A percentile compares a stretch with the other conserved stretches of the same genome.
phyloP scores from a whole-genome alignment of 1,284 basidiomycete species.

The Polyporus tsugae region DNA sequence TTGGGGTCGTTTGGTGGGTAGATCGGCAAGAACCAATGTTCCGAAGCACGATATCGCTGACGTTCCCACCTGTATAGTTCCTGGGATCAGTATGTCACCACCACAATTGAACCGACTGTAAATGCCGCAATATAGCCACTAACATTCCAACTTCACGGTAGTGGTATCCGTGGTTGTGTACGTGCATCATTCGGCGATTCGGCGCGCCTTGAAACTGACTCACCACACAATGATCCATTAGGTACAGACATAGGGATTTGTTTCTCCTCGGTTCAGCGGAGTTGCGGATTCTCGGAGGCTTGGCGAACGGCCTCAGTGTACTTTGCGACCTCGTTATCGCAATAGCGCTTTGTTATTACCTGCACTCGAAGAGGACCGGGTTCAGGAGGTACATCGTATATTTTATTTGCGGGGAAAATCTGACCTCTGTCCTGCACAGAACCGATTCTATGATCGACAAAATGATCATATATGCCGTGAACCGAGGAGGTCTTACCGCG shows the following conservation, averaged over 20 bases:
- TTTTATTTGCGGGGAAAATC: background rate
- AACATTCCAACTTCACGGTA: too few species aligned
- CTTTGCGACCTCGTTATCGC: background rate
- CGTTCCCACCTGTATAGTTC: too few species aligned
- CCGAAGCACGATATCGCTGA: too few species aligned
- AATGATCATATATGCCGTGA: background rate
- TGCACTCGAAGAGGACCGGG: background rate
- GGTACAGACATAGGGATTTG: background rate
- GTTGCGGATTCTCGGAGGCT: background rate
- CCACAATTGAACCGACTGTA: too few species aligned
- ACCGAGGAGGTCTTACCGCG: too few species aligned
- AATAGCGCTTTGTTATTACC: background rate
- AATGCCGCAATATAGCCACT: too few species aligned
- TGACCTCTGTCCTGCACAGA: background rate
- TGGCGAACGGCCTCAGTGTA: background rate
- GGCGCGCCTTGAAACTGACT: background rate
- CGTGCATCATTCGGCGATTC: background rate
- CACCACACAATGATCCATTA: background rate
- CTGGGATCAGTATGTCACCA: too few species aligned
- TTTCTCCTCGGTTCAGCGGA: background rate
- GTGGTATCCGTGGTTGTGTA: background rate
- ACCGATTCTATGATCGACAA: background rate
- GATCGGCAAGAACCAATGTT: too few species aligned
- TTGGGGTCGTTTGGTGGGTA: too few species aligned
- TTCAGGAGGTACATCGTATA: background rate